Conservation (phyloP, 306 rosid species). For the Heteromeles arbutifolia region DNA sequence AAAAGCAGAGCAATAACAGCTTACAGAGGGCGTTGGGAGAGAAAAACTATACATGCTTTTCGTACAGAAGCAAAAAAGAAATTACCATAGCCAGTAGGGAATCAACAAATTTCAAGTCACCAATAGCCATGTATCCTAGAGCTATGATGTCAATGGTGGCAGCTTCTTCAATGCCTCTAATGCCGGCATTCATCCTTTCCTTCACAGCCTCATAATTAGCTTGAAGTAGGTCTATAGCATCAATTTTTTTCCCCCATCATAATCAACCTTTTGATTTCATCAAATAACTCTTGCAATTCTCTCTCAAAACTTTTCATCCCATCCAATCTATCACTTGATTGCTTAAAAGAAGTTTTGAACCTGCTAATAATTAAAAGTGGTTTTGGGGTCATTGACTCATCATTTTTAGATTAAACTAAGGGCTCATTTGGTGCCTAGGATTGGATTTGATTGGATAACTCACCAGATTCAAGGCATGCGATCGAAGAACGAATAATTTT, state of each 20-base stretch:
- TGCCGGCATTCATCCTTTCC: constrained; percentile 56
- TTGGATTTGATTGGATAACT: not conserved
- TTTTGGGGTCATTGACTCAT: not conserved
- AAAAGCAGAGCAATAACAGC: not conserved
- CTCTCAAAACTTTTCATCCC: constrained; percentile 37
- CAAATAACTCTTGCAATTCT: constrained; percentile 69
- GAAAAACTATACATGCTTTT: not conserved
- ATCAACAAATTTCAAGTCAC: constrained; percentile 54
- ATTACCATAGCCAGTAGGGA: constrained; percentile 53
- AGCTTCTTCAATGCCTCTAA: constrained; percentile 76
- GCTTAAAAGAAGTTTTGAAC: constrained; percentile 20
- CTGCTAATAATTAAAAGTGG: constrained; percentile 7
- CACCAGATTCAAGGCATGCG: too few species aligned
- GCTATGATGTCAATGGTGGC: constrained; percentile 68
- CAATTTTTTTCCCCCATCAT: constrained; percentile 48
- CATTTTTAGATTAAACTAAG: not conserved
- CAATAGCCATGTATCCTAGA: constrained; percentile 72
- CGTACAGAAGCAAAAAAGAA: not conserved
- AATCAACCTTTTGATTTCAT: constrained; percentile 69
- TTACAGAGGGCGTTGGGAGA: not conserved
- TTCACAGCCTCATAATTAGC: constrained; percentile 79
- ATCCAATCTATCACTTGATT: constrained; percentile 17
- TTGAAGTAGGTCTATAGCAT: constrained; percentile 59
- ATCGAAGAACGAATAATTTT: too few species aligned
- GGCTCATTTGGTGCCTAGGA: not conserved